Evolutionary conservation across 768 basidiomycete genomes (phyloP).

Genomic region (Candolleomyces aberdarensis): DNA sequence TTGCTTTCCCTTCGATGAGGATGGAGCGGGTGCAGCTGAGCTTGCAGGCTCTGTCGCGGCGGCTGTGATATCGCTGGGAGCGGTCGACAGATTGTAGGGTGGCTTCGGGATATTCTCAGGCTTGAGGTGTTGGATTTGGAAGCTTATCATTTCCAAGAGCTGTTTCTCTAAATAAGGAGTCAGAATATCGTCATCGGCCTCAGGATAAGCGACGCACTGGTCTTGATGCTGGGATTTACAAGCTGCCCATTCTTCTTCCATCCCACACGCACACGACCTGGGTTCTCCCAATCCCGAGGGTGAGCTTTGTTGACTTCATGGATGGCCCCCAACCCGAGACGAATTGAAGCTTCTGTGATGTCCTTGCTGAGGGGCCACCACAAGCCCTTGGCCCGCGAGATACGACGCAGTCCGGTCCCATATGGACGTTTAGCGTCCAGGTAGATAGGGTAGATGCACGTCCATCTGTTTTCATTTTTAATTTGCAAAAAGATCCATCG

Average conservation of each 20-base stretch:
- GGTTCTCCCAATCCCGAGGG: slow-evolving; percentile 98
- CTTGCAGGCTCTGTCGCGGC: slow-evolving; percentile 17
- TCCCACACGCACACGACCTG: slow-evolving; percentile 89
- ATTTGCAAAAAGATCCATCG: too few species aligned
- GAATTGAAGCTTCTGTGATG: slow-evolving; percentile 79
- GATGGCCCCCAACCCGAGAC: slow-evolving; percentile 74
- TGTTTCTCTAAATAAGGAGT: slow-evolving; percentile 59
- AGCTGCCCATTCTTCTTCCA: slow-evolving; percentile 80
- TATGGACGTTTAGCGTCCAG: slow-evolving; percentile 93
- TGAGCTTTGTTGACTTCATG: slow-evolving; percentile 91
- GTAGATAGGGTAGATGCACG: slow-evolving; percentile 95
- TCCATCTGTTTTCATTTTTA: slow-evolving; percentile 60
- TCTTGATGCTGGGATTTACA: slow-evolving; percentile 66
- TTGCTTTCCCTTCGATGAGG: slow-evolving; percentile 49
- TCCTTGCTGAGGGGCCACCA: slow-evolving; percentile 97
- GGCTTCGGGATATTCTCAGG: slow-evolving; percentile 66
- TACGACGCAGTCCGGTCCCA: slow-evolving; percentile 77
- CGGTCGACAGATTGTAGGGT: slow-evolving; percentile 44
- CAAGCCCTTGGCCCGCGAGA: slow-evolving; percentile 72
- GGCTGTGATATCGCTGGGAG: slow-evolving; percentile 9
- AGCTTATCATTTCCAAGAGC: slow-evolving; percentile 68
- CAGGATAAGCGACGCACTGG: slow-evolving; percentile 50
- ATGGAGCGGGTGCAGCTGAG: slow-evolving; percentile 16
- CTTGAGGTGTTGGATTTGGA: slow-evolving; percentile 70
- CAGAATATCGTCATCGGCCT: not conserved